phyloP scores from a whole-genome alignment of 2,329 filamentous ascomycete species.

The Ascomycota sp. region DNA sequence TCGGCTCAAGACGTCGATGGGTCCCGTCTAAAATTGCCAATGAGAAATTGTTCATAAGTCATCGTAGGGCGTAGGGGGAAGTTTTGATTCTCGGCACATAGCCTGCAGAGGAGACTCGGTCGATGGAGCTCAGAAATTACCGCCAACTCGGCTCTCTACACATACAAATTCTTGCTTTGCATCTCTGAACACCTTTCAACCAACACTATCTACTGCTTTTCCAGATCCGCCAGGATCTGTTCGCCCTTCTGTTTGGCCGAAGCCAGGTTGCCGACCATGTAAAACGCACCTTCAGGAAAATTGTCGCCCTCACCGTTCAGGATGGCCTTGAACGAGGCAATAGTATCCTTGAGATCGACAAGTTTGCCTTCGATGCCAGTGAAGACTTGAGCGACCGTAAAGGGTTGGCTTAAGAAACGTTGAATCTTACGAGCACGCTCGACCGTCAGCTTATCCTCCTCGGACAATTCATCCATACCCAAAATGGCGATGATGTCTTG shows the following conservation, averaged over 20 bases:
- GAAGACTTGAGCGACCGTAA: constrained; percentile 73
- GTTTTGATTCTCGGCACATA: too few species aligned
- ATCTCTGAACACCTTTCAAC: background rate
- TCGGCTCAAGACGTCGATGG: too few species aligned
- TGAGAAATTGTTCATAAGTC: too few species aligned
- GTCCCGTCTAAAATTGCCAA: too few species aligned
- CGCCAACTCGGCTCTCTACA: too few species aligned
- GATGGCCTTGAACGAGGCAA: constrained; percentile 92
- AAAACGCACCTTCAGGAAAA: constrained; percentile 83
- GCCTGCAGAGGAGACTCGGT: too few species aligned
- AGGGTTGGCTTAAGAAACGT: constrained; percentile 98
- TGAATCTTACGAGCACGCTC: constrained; percentile 99
- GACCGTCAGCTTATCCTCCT: constrained; percentile 98
- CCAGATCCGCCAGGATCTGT: constrained; percentile 96
- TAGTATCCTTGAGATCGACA: constrained; percentile 97
- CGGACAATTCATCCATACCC: constrained; percentile 99
- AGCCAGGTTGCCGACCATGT: constrained; percentile 96
- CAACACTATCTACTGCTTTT: constrained; percentile 30
- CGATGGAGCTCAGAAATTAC: too few species aligned
- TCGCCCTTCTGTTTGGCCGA: constrained; percentile 91
- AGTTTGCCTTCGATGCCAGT: constrained; percentile 89
- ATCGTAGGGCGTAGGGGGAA: too few species aligned
- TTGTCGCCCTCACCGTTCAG: constrained; percentile 87
- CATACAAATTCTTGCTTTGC: background rate
- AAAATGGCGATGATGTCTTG: constrained; percentile 99